phyloP scores from a whole-genome alignment of 306 rosid species.

The Corylus americana region DNA sequence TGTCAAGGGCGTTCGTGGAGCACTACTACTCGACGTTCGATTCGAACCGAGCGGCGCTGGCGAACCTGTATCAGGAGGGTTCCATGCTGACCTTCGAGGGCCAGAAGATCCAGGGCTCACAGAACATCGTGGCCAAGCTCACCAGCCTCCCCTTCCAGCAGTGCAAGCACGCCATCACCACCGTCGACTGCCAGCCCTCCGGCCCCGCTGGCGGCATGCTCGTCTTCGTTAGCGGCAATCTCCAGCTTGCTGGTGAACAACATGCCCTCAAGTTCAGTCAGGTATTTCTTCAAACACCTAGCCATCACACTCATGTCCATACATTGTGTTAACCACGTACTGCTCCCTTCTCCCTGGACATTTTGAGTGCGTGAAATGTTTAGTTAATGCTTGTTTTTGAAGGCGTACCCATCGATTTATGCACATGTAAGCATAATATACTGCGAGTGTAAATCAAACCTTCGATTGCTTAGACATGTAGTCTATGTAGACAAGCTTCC shows the following conservation, averaged over 20 bases:
- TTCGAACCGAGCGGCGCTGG: slow-evolving; percentile 50
- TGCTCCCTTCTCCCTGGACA: neutral
- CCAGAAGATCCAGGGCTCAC: slow-evolving; percentile 82
- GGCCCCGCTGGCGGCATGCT: slow-evolving; percentile 60
- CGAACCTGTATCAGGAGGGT: slow-evolving; percentile 61
- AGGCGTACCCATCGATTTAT: neutral
- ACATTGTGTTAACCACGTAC: neutral
- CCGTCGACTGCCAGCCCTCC: slow-evolving; percentile 62
- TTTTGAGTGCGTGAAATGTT: neutral
- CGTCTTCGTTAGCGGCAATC: slow-evolving; percentile 59
- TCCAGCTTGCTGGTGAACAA: slow-evolving; percentile 58
- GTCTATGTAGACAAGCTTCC: neutral
- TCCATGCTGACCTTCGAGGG: slow-evolving; percentile 97
- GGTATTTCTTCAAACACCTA: slow-evolving; percentile 29
- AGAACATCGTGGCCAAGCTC: slow-evolving; percentile 75
- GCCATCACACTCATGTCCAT: neutral
- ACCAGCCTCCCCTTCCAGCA: slow-evolving; percentile 85
- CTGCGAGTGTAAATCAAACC: neutral
- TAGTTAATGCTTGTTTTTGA: neutral
- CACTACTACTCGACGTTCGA: slow-evolving; percentile 87
- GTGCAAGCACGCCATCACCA: slow-evolving; percentile 56
- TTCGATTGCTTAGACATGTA: neutral
- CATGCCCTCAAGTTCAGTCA: slow-evolving; percentile 67
- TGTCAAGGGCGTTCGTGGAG: slow-evolving; percentile 87
- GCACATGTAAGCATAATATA: neutral